Evolutionary conservation across 352 stramenopile genomes (phyloP), one percentile per base, ranked within the genome.

Genomic region (Pythium brachiatum): DNA sequence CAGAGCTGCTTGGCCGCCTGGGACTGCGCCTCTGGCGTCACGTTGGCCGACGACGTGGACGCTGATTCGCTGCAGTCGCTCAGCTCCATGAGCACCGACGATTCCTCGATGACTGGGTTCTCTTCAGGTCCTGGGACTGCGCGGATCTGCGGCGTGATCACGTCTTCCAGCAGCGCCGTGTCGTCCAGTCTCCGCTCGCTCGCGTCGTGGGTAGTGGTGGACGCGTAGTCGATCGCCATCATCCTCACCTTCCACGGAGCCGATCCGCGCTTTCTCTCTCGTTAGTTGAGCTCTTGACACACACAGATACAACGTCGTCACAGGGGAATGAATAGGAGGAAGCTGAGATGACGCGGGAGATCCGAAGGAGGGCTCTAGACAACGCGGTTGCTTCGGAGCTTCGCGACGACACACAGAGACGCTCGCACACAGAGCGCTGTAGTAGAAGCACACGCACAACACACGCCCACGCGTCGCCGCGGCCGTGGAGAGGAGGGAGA

Each of bases 1-100:
- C 64, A 70, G 20, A 70, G 57, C 57, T 70, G 51, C 53, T 70
- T 69, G 62, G 36, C 43, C 21, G 31, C 21, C 8, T 56, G 60
- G 23, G 51, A 25, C 15, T 59, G 58, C 15, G 29, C 29, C 43
- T 60, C 62, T 26, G 54, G 54, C 18, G 54, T 64, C 47, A 44
- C 56, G 36, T 64, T 44, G 0, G 41, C 26, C 11, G 62, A 64
- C 41, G 62, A 69, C 48, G 43, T 31, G 15, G 46, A 36, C 13
- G 46, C 23, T 23, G 46, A 53, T 13, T 63, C 62, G 54, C 48
- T 57, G 13, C 43, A 36, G n/a, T 63, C 56, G 41, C 54, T 60
- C 16, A 53, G 26, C 36, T 70, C 57, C 32, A 62, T 34, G 16
- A 60, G 4, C 3, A 64, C 43, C 23, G 50, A 53, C 23, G 50